phyloP scores from a whole-genome alignment of 2,329 filamentous ascomycete genomes.

The Colletotrichum theobromicola region DNA sequence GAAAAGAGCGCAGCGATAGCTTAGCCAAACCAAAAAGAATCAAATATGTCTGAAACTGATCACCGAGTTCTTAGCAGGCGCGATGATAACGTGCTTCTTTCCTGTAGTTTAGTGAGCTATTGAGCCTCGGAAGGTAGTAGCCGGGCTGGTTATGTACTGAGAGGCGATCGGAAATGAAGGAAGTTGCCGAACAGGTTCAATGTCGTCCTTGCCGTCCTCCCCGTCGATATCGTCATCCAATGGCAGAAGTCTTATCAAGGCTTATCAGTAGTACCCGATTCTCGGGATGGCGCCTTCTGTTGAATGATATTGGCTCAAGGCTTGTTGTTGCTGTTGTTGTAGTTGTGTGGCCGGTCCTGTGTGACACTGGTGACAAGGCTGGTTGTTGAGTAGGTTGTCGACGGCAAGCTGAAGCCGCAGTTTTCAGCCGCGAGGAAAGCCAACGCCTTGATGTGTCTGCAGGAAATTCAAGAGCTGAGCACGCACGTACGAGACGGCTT shows the following conservation, averaged over 20 bases:
- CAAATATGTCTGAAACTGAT: not conserved
- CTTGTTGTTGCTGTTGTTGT: not conserved
- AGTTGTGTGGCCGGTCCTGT: rapidly evolving
- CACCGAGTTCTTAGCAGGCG: not conserved
- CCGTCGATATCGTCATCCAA: no score
- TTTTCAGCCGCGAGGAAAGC: not conserved
- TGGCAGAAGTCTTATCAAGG: not conserved
- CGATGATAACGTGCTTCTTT: not conserved
- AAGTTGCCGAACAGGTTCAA: not conserved
- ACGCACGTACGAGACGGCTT: rapidly evolving
- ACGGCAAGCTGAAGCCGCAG: not conserved
- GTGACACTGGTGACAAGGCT: not conserved
- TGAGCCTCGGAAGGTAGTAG: not conserved
- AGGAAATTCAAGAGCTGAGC: not conserved
- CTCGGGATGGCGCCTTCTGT: not conserved
- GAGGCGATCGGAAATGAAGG: not conserved
- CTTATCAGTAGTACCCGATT: not conserved
- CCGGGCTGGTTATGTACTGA: not conserved
- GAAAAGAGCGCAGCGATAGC: not conserved
- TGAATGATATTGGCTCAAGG: rapidly evolving
- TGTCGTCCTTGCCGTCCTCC: not conserved
- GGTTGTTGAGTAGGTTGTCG: rapidly evolving
- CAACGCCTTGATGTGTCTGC: not conserved
- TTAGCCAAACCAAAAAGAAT: not conserved
- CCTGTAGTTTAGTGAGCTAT: rapidly evolving